These are phyloP conservation scores for Pontederia paniculata DNA, from an alignment of 176 grass and related monocot species.

Conservation along the genomic window DNA sequence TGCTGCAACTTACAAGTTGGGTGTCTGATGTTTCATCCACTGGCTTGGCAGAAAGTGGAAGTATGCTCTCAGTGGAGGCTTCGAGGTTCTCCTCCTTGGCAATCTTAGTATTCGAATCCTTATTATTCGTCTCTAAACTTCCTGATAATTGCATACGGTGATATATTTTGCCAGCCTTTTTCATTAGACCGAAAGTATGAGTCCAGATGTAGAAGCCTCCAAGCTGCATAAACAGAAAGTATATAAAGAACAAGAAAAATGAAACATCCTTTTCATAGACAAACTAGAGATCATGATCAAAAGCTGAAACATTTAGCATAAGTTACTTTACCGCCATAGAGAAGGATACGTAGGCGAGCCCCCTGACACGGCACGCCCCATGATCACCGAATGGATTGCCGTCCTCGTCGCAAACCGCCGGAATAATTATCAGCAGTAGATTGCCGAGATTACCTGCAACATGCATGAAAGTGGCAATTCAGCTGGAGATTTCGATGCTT, in stretches of 20 bases:
- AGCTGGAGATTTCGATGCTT: no score
- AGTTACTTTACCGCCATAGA: constrained; percentile 74
- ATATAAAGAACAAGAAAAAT: neutral
- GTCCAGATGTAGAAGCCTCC: constrained; percentile 89
- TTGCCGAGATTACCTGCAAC: constrained; percentile 73
- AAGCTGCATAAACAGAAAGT: constrained; percentile 34
- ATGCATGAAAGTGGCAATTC: no score
- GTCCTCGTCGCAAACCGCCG: constrained; percentile 60
- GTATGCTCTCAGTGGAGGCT: constrained; percentile 14
- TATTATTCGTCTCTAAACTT: neutral
- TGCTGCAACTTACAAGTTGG: constrained; percentile 39
- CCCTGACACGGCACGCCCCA: constrained; percentile 35
- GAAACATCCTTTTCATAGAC: no score
- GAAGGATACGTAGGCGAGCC: constrained; percentile 67
- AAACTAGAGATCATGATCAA: no score
- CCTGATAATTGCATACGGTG: constrained; percentile 33
- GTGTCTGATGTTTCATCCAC: constrained; percentile 22
- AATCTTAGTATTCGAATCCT: neutral
- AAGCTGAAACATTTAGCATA: no score
- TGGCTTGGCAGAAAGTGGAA: constrained; percentile 27
- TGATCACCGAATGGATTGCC: constrained; percentile 50
- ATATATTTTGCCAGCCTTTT: constrained; percentile 65
- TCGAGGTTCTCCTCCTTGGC: constrained; percentile 26
- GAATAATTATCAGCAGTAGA: constrained; percentile 64
- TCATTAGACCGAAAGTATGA: constrained; percentile 59